These are phyloP conservation scores for Westerdykella ornata DNA, from an alignment of 2,329 filamentous ascomycete species.

Conservation along the genomic window DNA sequence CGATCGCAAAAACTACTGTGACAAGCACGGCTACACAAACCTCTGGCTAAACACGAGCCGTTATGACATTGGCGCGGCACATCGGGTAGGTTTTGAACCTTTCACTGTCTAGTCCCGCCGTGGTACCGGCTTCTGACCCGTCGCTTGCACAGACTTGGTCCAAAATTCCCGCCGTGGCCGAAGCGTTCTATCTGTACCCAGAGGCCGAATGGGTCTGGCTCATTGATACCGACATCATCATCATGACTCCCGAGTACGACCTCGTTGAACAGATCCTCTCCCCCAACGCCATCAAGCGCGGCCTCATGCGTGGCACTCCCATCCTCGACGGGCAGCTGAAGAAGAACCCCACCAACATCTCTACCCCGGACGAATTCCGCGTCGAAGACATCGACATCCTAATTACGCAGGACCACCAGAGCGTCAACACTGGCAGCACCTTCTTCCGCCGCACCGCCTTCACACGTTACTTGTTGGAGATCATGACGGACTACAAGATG, in stretches of 20 bases:
- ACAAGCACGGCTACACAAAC: constrained; percentile 34
- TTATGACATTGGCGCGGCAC: constrained; percentile 34
- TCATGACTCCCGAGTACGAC: constrained; percentile 35
- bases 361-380: constrained; percentile 22
- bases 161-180: constrained; percentile 38
- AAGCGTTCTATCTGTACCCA: constrained; percentile 36
- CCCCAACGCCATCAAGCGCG: constrained; percentile 27
- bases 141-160: constrained; percentile 28
- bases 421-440: constrained; percentile 37
- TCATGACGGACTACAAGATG: constrained; percentile 36
- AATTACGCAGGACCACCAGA: constrained; percentile 38
- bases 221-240: constrained; percentile 38
- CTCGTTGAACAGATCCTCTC: constrained; percentile 29
- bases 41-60: constrained; percentile 39
- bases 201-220: constrained; percentile 39
- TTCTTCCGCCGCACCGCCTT: constrained; percentile 37
- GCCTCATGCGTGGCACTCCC: constrained; percentile 21
- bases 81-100: constrained; percentile 22
- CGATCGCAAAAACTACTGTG: constrained; percentile 35
- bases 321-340: constrained; percentile 24
- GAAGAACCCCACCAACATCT: constrained; percentile 23
- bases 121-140: not conserved
- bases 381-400: constrained; percentile 36
- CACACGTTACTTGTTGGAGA: constrained; percentile 34
- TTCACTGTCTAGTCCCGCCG: too few relatives aligned